Percentiles rank a stretch among this genome's conserved stretches.
Evolutionary conservation across 2,329 filamentous ascomycete species (phyloP).

Genomic region (Celoporthe dispersa): DNA sequence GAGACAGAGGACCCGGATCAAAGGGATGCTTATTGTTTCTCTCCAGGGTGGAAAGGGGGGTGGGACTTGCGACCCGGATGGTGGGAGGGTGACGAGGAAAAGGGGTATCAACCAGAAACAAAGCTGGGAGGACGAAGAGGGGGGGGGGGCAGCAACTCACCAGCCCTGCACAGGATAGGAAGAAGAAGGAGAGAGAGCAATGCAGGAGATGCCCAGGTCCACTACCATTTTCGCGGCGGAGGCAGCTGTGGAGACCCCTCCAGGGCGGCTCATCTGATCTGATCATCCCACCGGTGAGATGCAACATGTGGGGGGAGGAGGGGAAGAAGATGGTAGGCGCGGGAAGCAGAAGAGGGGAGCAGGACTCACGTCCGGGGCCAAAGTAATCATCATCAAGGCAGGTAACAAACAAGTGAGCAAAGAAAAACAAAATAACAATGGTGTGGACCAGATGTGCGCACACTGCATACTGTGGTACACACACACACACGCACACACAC

Average conservation of each 20-base stretch:
- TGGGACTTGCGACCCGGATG: background rate
- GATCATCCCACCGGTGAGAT: conserved; percentile 2
- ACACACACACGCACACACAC: no score
- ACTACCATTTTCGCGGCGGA: background rate
- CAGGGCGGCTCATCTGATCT: conserved; percentile 7
- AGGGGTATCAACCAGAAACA: background rate
- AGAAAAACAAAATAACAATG: background rate
- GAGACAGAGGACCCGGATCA: background rate
- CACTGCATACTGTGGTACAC: no score
- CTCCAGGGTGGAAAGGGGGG: no score
- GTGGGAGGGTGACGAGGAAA: background rate
- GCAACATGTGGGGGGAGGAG: background rate
- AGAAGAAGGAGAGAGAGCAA: background rate
- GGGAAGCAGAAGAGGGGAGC: background rate
- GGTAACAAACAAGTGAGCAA: background rate
- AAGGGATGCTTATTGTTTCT: background rate
- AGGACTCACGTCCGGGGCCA: background rate
- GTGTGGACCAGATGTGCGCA: background rate
- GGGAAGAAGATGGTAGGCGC: background rate
- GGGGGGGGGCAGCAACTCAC: background rate
- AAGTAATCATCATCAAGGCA: background rate
- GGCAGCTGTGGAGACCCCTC: background rate
- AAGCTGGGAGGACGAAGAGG: background rate
- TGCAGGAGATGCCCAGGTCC: background rate
- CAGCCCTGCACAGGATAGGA: background rate